Base-by-base conservation (phyloP, 225 moss, liverwort and hornwort genomes). In the Bryum argenteum region DNA sequence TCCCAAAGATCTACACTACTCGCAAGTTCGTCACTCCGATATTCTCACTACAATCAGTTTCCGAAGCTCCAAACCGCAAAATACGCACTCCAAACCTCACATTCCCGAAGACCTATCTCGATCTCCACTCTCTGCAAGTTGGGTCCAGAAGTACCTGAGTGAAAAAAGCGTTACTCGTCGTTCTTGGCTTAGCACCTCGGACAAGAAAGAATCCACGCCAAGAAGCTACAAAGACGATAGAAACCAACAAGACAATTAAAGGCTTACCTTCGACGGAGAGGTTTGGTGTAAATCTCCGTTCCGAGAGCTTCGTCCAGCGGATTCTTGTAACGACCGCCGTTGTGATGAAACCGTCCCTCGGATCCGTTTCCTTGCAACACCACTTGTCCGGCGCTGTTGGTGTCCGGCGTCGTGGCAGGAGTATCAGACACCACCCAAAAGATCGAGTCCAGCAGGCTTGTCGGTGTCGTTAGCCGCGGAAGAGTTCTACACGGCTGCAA, bases 401-500 rank as follows among this genome's bases (percentile, higher is more conserved):
- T 85, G 67, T 85, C 85, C 2, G 80, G 82, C 11, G 88, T 83
- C 54, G 78, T 66, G 33, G 75, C 66, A 48, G 85, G 85, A 28
- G 66, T 22, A 1, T 85, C 88, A 13, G 85, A 73, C 19, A 89
- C 61, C 3, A 69, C 42, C 83, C 85, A 83, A 28, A 81, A 89
- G 48, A 86, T 69, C 2, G 85, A 80, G 50, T 85, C 88, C 78
- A 82, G 61, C 7, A 85, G 70, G 43, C 80, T 85, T 3, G 81
- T 58, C 19, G 85, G 81, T 33, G 88, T 83, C 38, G 65, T 67
- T 1, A 71, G 67, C 8, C 83, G 80, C 60, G 78, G 82, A 41
- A 85, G 82, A 6, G 88, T 88, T 61, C 88, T 72, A 65, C 82
- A 85, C 2, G 85, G 83, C 84, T 87, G 77, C 54, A 57, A 62